Percentiles rank a stretch among this genome's conserved stretches.
Evolutionary conservation across 2,329 filamentous ascomycete genomes (phyloP).

Genomic region (Aspergillus sp.): DNA sequence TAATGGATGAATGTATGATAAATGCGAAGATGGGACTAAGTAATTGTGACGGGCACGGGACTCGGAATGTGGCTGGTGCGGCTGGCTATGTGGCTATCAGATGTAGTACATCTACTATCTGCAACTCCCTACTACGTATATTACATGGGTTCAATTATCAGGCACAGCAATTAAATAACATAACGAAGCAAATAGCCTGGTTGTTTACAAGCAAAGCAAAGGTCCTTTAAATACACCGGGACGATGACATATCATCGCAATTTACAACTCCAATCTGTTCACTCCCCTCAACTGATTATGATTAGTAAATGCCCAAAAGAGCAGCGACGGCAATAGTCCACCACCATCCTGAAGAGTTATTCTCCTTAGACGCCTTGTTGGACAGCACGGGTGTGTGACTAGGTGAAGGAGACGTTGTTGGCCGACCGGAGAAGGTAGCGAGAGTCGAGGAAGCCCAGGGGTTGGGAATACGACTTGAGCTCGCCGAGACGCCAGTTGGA

Average conservation of each 20-base stretch:
- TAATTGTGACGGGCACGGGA: too few relatives aligned
- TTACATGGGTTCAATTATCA: too few relatives aligned
- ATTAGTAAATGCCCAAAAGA: constrained; percentile 4
- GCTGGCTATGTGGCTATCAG: too few relatives aligned
- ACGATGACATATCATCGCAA: background rate
- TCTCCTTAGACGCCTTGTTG: constrained; percentile 2
- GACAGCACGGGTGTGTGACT: background rate
- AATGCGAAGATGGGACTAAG: too few relatives aligned
- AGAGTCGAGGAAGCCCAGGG: constrained; percentile 22
- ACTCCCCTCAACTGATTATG: background rate
- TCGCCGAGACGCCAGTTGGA: constrained; percentile 19
- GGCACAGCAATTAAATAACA: too few relatives aligned
- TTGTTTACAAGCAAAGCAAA: background rate
- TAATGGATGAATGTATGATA: too few relatives aligned
- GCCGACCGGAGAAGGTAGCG: constrained; percentile 19
- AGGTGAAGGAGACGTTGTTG: constrained; percentile 6
- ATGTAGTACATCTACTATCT: too few relatives aligned
- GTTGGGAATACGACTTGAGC: constrained; percentile 22
- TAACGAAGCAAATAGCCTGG: background rate
- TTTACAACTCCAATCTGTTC: background rate
- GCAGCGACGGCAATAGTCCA: constrained; percentile 7
- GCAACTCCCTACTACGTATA: too few relatives aligned
- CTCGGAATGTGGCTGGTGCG: too few relatives aligned
- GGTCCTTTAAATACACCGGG: background rate
- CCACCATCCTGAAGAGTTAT: constrained; percentile 3